These are phyloP conservation scores for Magnaporthiopsis rhizophila DNA, from an alignment of 2,329 filamentous ascomycete species.

Conservation along the genomic window DNA sequence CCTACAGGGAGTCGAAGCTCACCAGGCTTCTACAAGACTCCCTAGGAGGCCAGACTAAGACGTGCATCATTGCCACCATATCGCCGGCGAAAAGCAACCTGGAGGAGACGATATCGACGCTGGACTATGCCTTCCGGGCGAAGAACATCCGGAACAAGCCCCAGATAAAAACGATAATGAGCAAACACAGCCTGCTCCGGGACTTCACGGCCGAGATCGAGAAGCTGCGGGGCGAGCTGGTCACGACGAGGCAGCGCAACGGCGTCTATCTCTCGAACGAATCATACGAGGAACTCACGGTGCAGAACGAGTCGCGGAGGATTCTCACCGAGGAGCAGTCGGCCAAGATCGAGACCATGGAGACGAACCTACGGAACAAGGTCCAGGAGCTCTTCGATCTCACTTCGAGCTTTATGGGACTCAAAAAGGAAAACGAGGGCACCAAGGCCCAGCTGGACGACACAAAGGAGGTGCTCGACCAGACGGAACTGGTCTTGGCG, in stretches of 20 bases:
- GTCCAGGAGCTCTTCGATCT: constrained; percentile 84
- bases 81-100: constrained; percentile 92
- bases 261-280: constrained; percentile 91
- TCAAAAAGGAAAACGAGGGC: constrained; percentile 85
- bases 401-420: constrained; percentile 75
- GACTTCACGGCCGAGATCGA: constrained; percentile 93
- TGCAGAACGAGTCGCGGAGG: constrained; percentile 82
- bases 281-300: constrained; percentile 81
- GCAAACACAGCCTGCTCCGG: constrained; percentile 83
- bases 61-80: constrained; percentile 95
- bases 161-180: constrained; percentile 84
- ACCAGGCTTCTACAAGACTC: constrained; percentile 94
- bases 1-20: constrained; percentile 87
- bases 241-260: constrained; percentile 85
- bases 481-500: constrained; percentile 76
- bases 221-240: constrained; percentile 86
- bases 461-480: constrained; percentile 73
- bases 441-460: constrained; percentile 65
- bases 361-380: constrained; percentile 84
- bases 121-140: constrained; percentile 94
- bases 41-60: constrained; percentile 89
- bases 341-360: constrained; percentile 86
- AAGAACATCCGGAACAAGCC: constrained; percentile 99
- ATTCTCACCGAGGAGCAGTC: constrained; percentile 90
- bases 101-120: constrained; percentile 94